Conservation (phyloP, 1,139 yeast genomes). For the Spencermartinsiella ligniputridi region DNA sequence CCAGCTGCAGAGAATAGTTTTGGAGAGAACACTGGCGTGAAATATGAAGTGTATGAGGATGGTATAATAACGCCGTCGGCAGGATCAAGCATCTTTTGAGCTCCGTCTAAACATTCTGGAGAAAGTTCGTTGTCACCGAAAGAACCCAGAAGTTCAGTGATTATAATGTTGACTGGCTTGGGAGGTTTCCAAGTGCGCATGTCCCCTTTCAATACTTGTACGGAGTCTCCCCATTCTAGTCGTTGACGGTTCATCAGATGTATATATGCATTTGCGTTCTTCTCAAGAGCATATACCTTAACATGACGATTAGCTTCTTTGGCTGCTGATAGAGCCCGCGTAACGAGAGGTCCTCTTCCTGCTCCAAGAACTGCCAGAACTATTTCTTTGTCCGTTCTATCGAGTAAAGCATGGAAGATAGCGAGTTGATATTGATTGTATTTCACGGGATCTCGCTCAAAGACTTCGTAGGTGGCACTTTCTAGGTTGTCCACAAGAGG, state of each 20-base stretch:
- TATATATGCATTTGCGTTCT: conserved; percentile 59
- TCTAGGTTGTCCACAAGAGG: conserved; percentile 60
- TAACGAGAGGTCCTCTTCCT: conserved; percentile 78
- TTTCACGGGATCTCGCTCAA: conserved; percentile 66
- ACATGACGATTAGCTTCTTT: conserved; percentile 33
- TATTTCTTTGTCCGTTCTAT: conserved; percentile 26
- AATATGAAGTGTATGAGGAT: conserved; percentile 48
- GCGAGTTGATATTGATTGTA: conserved; percentile 67
- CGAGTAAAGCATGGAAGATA: conserved; percentile 52
- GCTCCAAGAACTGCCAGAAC: conserved; percentile 71
- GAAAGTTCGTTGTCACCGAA: conserved; percentile 88
- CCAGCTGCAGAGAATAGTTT: conserved; percentile 37
- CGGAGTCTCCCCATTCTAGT: conserved; percentile 33
- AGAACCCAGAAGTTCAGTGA: conserved; percentile 83
- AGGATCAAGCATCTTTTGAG: conserved; percentile 29
- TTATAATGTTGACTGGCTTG: conserved; percentile 48
- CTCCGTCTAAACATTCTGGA: conserved; percentile 63
- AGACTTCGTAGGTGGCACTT: conserved; percentile 56
- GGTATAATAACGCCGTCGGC: conserved; percentile 57
- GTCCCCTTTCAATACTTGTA: conserved; percentile 53
- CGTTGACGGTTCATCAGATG: conserved; percentile 28
- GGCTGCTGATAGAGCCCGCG: conserved; percentile 45
- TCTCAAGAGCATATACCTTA: conserved; percentile 59
- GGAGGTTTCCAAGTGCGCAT: conserved; percentile 46
- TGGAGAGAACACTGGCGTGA: conserved; percentile 66